A percentile compares a stretch with the other conserved stretches of the same genome.
phyloP scores from a whole-genome alignment of 805 yeast species.

The Blastobotrys americana region DNA sequence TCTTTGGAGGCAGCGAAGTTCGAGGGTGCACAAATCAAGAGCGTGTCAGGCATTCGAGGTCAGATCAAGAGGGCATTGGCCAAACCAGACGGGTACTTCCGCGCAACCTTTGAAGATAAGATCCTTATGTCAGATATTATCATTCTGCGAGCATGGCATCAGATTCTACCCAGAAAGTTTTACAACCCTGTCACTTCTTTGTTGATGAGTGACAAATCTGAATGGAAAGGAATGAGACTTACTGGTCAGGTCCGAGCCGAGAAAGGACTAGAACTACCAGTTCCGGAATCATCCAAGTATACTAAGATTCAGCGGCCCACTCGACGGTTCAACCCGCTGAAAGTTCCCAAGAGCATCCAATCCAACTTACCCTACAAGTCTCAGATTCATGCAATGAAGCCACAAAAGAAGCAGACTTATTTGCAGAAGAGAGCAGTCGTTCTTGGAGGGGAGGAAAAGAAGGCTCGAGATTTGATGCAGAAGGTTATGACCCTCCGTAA shows the following conservation, averaged over 20 bases:
- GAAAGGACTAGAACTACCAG: conserved; percentile 55
- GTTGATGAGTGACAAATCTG: conserved; percentile 63
- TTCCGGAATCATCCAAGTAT: conserved; percentile 44
- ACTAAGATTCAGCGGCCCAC: conserved; percentile 74
- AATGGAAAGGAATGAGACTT: conserved; percentile 95
- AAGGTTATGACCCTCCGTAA: conserved; percentile 77
- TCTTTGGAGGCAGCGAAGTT: conserved; percentile 93
- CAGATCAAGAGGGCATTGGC: conserved; percentile 92
- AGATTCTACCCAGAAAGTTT: conserved; percentile 80
- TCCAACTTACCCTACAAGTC: conserved; percentile 83
- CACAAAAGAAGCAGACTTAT: conserved; percentile 71
- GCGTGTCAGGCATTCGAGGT: conserved; percentile 96
- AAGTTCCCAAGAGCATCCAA: conserved; percentile 74
- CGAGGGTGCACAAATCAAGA: conserved; percentile 95
- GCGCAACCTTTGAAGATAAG: conserved; percentile 97
- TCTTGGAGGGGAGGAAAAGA: conserved; percentile 85
- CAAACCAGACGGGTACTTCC: conserved; percentile 88
- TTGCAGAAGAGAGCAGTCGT: conserved; percentile 90
- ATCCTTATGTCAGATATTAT: conserved; percentile 76
- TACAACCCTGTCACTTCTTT: conserved; percentile 95
- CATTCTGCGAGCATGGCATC: conserved; percentile 93
- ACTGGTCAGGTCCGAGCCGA: conserved; percentile 92
- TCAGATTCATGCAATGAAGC: conserved; percentile 81
- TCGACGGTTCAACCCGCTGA: conserved; percentile 79
- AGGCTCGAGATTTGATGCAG: conserved; percentile 81